Evolutionary conservation across 2,329 filamentous ascomycete genomes (phyloP).

Genomic region (Diaporthe humulicola): DNA sequence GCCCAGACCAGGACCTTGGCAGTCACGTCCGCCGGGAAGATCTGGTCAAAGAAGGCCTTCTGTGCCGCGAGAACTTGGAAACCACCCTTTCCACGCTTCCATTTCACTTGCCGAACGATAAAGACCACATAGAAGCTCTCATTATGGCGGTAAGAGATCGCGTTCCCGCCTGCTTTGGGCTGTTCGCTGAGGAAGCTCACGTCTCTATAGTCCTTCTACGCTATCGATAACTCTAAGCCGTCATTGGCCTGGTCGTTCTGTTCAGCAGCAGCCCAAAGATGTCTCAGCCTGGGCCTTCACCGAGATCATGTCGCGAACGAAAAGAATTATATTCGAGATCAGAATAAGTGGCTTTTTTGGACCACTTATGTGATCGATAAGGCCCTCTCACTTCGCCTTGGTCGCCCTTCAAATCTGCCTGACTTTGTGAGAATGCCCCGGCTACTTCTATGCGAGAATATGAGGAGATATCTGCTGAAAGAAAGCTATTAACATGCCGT

Average conservation of each 20-base stretch:
- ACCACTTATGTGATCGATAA: constrained; percentile 26
- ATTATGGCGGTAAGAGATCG: not conserved
- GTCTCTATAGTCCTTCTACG: not conserved
- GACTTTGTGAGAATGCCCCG: not conserved
- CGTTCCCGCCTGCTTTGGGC: not conserved
- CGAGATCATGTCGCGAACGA: not conserved
- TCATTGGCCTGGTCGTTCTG: constrained; percentile 17
- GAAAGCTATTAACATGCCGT: not conserved
- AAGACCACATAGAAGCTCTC: constrained; percentile 9
- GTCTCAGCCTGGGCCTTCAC: constrained; percentile 13
- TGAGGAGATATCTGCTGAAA: not conserved
- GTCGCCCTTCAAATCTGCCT: constrained; percentile 5
- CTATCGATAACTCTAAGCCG: constrained; percentile 20
- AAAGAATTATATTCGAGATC: not conserved
- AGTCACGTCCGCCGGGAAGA: constrained; percentile 8
- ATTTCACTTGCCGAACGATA: not conserved
- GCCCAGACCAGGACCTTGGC: not conserved
- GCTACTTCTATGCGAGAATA: not conserved
- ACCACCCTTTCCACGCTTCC: not conserved
- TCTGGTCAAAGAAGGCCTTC: not conserved
- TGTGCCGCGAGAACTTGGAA: constrained; percentile 14
- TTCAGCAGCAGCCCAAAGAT: constrained; percentile 11
- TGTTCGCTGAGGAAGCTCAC: not conserved
- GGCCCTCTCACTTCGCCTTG: constrained; percentile 12
- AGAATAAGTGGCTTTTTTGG: constrained; percentile 9